Percentiles rank a stretch among this genome's conserved stretches.
Evolutionary conservation across 2,329 filamentous ascomycete genomes (phyloP).

Genomic region (Anisogramma anomala): DNA sequence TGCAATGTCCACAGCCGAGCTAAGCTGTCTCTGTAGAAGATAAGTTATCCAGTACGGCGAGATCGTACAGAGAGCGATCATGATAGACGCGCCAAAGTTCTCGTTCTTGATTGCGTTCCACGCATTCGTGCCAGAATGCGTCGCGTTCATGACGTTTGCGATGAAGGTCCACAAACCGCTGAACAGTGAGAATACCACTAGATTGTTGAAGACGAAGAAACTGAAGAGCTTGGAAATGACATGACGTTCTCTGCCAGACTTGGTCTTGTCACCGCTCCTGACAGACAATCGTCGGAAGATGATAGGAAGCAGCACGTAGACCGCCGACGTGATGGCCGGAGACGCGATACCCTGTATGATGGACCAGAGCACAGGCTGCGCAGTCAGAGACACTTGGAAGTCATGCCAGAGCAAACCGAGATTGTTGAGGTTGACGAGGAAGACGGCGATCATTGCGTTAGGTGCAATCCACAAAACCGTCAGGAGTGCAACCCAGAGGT

Average conservation of each 20-base stretch:
- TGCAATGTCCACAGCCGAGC: conserved; percentile 85
- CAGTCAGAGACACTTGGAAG: conserved; percentile 55
- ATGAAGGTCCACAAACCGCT: conserved; percentile 69
- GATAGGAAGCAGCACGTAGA: conserved; percentile 80
- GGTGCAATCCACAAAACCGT: conserved; percentile 82
- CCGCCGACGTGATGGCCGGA: conserved; percentile 73
- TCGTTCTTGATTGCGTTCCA: conserved; percentile 58
- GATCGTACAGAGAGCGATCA: conserved; percentile 66
- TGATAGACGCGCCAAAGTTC: conserved; percentile 51
- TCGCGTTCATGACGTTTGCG: conserved; percentile 48
- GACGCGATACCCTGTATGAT: conserved; percentile 85
- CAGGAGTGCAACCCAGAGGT: conserved; percentile 69
- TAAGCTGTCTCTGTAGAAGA: conserved; percentile 83
- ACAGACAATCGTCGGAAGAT: conserved; percentile 83
- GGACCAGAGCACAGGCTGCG: conserved; percentile 61
- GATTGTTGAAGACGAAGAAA: conserved; percentile 96
- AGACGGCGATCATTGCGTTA: conserved; percentile 90
- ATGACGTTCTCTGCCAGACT: conserved; percentile 83
- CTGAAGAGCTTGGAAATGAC: conserved; percentile 83
- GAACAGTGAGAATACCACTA: conserved; percentile 89
- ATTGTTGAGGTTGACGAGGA: conserved; percentile 76
- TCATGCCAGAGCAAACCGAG: conserved; percentile 66
- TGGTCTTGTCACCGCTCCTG: conserved; percentile 76
- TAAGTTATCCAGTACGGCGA: conserved; percentile 93
- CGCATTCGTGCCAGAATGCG: conserved; percentile 44